Percentiles rank a stretch among this genome's conserved stretches.
Evolutionary conservation across 2,329 filamentous ascomycete species (phyloP).

Genomic region (Sporothrix pallida): DNA sequence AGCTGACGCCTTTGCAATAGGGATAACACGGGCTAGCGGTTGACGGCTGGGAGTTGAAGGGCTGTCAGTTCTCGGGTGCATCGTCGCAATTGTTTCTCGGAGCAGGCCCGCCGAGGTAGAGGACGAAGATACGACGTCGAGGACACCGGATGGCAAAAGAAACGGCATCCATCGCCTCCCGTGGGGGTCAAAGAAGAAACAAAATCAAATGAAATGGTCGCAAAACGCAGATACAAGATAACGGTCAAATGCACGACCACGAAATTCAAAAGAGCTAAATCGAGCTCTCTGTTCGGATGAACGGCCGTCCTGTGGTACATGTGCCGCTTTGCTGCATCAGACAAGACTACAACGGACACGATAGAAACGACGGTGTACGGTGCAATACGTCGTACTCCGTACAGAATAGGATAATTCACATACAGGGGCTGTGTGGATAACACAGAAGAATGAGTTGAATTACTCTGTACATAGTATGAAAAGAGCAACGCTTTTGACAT

Average conservation of each 20-base stretch:
- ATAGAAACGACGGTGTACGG: background rate
- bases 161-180: background rate
- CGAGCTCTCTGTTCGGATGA: background rate
- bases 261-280: background rate
- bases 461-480: background rate
- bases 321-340: background rate
- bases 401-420: too few species aligned
- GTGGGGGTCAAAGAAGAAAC: slow-evolving; percentile 1
- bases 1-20: background rate
- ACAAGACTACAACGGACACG: background rate
- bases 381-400: background rate
- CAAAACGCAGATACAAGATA: background rate
- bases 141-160: background rate
- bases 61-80: background rate
- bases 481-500: background rate
- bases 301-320: background rate
- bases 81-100: background rate
- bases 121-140: too few species aligned
- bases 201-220: background rate
- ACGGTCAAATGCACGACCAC: background rate
- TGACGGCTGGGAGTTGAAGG: background rate
- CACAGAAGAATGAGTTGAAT: too few species aligned
- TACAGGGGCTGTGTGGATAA: too few species aligned
- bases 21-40: background rate
- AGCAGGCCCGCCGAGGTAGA: background rate